Percentiles rank a stretch among this genome's conserved stretches.
Evolutionary conservation across 345 rosid species (phyloP).

Genomic region (Rhodamnia rubescens): DNA sequence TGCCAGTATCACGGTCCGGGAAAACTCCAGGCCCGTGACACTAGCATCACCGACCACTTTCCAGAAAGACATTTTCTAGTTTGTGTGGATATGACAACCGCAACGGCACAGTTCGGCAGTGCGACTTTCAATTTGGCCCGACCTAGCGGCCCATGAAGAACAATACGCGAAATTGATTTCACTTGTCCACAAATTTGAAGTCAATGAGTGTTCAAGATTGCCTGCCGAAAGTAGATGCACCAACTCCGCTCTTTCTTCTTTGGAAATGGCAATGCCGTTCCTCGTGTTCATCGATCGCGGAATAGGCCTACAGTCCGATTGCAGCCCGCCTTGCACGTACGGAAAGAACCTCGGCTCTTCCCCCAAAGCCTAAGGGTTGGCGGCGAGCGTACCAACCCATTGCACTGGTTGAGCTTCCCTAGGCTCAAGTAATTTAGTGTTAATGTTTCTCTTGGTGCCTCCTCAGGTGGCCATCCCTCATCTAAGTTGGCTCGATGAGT

Average conservation of each 20-base stretch:
- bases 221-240: too few species aligned
- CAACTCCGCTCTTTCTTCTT: too few species aligned
- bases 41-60: not conserved
- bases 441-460: not conserved
- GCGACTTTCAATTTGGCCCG: not conserved
- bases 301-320: too few species aligned
- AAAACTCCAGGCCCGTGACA: too few species aligned
- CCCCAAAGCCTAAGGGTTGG: not conserved
- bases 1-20: not conserved
- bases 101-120: not conserved
- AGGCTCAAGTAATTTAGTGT: not conserved
- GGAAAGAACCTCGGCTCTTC: not conserved
- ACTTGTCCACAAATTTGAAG: not conserved
- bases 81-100: not conserved
- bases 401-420: not conserved
- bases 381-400: not conserved
- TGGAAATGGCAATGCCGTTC: too few species aligned
- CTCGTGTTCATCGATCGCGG: too few species aligned
- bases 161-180: not conserved
- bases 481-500: not conserved
- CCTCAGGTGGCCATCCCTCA: not conserved
- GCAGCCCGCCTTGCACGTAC: not conserved
- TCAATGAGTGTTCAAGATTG: not conserved
- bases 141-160: not conserved
- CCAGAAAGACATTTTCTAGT: not conserved